These are phyloP conservation scores for Neofusicoccum sp. DNA, from an alignment of 2,329 filamentous ascomycete species.

Conservation along the genomic window DNA sequence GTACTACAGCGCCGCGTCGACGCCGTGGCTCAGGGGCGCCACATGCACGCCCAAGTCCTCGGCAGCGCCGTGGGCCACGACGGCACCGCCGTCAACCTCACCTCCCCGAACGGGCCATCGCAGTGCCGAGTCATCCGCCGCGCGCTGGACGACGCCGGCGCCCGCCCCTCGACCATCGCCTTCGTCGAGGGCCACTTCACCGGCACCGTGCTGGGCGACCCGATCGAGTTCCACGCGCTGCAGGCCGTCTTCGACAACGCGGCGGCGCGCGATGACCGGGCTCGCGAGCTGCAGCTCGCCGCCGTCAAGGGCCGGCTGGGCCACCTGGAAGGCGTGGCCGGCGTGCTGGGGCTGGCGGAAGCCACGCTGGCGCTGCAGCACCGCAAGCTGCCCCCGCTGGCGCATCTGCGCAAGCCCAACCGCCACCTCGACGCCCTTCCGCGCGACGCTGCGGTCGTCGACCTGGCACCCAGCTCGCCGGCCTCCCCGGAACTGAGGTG, in stretches of 20 bases:
- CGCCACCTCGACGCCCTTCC: background rate
- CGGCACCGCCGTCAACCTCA: constrained; percentile 37
- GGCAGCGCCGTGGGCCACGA: background rate
- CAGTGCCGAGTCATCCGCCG: constrained; percentile 38
- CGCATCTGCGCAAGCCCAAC: background rate
- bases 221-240: constrained; percentile 56
- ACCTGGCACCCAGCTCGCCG: constrained; percentile 18
- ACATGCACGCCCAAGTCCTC: background rate
- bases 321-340: constrained; percentile 33
- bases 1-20: background rate
- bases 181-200: constrained; percentile 59
- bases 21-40: background rate
- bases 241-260: constrained; percentile 41
- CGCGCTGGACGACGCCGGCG: constrained; percentile 35
- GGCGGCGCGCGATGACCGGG: background rate
- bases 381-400: constrained; percentile 24
- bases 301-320: constrained; percentile 36
- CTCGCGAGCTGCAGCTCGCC: constrained; percentile 27
- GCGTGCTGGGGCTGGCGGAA: constrained; percentile 33
- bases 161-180: constrained; percentile 31
- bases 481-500: constrained; percentile 23
- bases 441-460: constrained; percentile 16
- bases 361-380: constrained; percentile 31
- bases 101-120: constrained; percentile 35
- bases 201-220: constrained; percentile 57